These are phyloP conservation scores for Arbutus unedo DNA, from an alignment of 148 eudicot species.

Conservation along the genomic window DNA sequence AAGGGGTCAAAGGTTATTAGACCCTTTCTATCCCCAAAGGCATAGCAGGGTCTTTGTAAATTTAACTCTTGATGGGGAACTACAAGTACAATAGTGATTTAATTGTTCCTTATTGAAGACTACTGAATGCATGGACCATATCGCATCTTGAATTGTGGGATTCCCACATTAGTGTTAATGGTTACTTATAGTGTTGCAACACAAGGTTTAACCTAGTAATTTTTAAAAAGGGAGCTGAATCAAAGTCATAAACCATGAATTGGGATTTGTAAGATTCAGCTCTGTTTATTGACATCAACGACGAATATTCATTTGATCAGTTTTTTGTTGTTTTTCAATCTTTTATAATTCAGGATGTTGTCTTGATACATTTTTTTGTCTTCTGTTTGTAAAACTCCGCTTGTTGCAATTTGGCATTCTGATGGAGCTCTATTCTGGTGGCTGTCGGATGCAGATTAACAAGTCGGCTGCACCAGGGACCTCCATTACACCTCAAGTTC, in stretches of 20 bases:
- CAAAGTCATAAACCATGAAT: conserved; percentile 8
- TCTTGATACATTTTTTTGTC: not conserved
- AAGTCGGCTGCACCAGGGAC: conserved; percentile 67
- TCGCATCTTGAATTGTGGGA: not conserved
- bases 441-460: conserved; percentile 52
- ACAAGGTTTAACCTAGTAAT: not conserved
- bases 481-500: conserved; percentile 77
- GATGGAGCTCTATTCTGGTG: conserved; percentile 13
- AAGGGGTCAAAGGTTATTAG: too few species aligned
- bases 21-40: not conserved
- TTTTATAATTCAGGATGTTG: not conserved
- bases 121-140: not conserved
- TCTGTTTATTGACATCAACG: not conserved
- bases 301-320: not conserved
- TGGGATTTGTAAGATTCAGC: not conserved
- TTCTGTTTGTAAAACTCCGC: not conserved
- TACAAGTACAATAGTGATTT: not conserved
- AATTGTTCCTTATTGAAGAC: not conserved
- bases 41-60: not conserved
- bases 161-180: not conserved
- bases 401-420: conserved; percentile 5
- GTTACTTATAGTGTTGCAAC: not conserved
- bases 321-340: not conserved
- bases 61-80: not conserved
- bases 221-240: not conserved